phyloP scores from a whole-genome alignment of 2,329 filamentous ascomycete genomes.

The Aspergillus sp. region DNA sequence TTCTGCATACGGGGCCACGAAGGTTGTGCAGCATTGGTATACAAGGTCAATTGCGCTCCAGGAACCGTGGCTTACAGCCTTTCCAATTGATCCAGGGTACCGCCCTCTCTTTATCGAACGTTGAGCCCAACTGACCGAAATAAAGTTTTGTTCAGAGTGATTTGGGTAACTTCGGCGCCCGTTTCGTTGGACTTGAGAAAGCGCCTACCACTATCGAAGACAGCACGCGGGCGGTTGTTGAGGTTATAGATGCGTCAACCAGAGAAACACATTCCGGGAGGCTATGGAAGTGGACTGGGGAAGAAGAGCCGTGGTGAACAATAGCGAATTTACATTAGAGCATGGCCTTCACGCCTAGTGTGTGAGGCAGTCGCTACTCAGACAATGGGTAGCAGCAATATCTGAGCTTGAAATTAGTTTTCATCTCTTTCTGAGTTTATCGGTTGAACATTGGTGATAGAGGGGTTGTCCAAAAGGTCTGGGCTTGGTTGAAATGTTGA shows the following conservation, averaged over 20 bases:
- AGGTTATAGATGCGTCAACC: slow-evolving; percentile 17
- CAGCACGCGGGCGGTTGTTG: slow-evolving; percentile 17
- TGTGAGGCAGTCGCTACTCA: too few species aligned
- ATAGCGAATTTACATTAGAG: too few species aligned
- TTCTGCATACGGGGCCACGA: slow-evolving; percentile 18
- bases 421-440: neutral
- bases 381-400: too few species aligned
- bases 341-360: too few species aligned
- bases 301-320: slow-evolving; percentile 21
- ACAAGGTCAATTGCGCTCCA: slow-evolving; percentile 10
- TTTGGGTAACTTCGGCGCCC: slow-evolving; percentile 21
- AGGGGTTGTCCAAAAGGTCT: neutral
- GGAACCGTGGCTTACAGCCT: slow-evolving; percentile 17
- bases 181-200: slow-evolving; percentile 15
- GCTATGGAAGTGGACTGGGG: slow-evolving; percentile 20
- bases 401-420: neutral
- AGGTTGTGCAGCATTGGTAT: slow-evolving; percentile 18
- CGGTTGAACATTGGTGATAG: neutral
- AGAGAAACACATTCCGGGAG: slow-evolving; percentile 18
- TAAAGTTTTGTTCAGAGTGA: slow-evolving; percentile 25
- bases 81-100: slow-evolving; percentile 21
- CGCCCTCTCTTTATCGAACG: neutral
- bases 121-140: neutral
- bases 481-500: neutral
- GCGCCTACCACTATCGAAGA: slow-evolving; percentile 22